phyloP scores from a whole-genome alignment of 169 alveolate genomes.

The Neospora caninum region DNA sequence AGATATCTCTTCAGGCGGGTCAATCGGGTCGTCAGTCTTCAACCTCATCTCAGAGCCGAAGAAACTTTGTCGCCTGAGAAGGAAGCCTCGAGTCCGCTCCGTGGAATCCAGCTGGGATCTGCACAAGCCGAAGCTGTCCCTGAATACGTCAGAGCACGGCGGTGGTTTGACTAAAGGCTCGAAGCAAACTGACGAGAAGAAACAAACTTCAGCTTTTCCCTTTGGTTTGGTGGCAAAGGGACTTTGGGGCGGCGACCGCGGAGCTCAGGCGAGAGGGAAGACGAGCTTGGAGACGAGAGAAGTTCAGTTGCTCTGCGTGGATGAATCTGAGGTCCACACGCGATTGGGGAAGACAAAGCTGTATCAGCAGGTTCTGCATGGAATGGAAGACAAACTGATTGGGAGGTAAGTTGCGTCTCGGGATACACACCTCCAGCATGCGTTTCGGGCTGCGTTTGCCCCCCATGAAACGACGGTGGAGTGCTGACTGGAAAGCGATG shows the following conservation, averaged over 20 bases:
- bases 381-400: conserved; percentile 19
- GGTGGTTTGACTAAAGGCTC: neutral
- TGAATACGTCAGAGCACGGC: neutral
- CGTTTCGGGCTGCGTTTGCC: too few relatives aligned
- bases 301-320: conserved; percentile 13
- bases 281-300: neutral
- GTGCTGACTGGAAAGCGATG: too few relatives aligned
- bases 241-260: neutral
- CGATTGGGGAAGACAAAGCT: conserved; percentile 34
- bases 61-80: conserved; percentile 1
- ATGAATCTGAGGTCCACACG: neutral
- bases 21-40: neutral
- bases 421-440: neutral
- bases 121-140: neutral
- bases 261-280: neutral
- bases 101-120: conserved; percentile 28
- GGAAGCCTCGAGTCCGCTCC: conserved; percentile 11
- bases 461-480: too few relatives aligned
- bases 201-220: neutral
- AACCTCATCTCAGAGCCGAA: conserved; percentile 11
- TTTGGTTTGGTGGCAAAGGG: conserved; percentile 23
- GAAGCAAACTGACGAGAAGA: neutral
- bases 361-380: neutral
- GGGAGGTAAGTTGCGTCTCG: neutral
- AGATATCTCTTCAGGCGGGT: neutral